Evolutionary conservation across 2,329 filamentous ascomycete genomes (phyloP).

Genomic region (Fusarium sp.): DNA sequence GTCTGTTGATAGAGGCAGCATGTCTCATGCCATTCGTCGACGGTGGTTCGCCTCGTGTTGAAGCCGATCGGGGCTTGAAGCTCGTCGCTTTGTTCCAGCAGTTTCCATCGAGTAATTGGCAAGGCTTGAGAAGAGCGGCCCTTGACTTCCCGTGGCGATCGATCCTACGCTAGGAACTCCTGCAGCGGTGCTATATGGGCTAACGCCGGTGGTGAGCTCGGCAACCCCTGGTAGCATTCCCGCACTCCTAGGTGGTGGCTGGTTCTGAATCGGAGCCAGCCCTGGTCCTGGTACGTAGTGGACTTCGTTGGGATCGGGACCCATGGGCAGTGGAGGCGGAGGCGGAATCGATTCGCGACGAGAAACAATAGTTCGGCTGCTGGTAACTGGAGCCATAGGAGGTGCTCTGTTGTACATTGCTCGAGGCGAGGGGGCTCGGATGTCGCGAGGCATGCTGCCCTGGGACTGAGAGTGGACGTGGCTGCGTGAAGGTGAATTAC

Average conservation of each 20-base stretch:
- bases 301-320: slow-evolving; percentile 51
- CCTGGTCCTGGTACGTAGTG: slow-evolving; percentile 58
- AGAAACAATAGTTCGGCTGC: slow-evolving; percentile 56
- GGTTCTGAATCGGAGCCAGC: slow-evolving; percentile 69
- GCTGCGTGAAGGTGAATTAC: slow-evolving; percentile 56
- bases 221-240: slow-evolving; percentile 72
- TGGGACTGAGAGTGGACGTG: slow-evolving; percentile 65
- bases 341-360: slow-evolving; percentile 60
- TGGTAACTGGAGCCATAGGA: slow-evolving; percentile 51
- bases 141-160: slow-evolving; percentile 55
- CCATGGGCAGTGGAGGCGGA: slow-evolving; percentile 49
- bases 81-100: slow-evolving; percentile 66
- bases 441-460: slow-evolving; percentile 61
- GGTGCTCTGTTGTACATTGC: slow-evolving; percentile 58
- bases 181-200: slow-evolving; percentile 70
- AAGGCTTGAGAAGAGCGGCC: slow-evolving; percentile 54
- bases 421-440: slow-evolving; percentile 59
- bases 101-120: slow-evolving; percentile 57
- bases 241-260: slow-evolving; percentile 56
- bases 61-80: slow-evolving; percentile 62
- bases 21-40: slow-evolving; percentile 51
- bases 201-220: slow-evolving; percentile 76
- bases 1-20: background rate
- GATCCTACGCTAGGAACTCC: slow-evolving; percentile 53
- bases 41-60: slow-evolving; percentile 64